phyloP scores from a whole-genome alignment of 768 basidiomycete species.

The Mrakia blollopis region DNA sequence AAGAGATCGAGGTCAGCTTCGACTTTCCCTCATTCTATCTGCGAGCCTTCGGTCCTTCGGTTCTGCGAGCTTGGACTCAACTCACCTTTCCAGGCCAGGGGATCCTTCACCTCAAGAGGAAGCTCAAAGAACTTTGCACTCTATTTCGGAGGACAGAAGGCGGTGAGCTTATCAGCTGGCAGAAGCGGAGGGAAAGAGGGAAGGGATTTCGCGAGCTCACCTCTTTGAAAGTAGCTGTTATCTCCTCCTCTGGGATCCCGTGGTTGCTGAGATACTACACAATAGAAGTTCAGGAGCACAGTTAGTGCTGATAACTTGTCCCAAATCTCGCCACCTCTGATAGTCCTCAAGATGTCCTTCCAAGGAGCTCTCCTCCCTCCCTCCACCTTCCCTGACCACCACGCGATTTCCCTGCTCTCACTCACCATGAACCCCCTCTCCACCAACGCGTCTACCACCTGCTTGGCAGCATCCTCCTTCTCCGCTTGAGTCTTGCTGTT shows the following conservation, averaged over 20 bases:
- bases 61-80: neutral
- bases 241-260: slow-evolving; percentile 58
- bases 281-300: neutral
- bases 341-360: neutral
- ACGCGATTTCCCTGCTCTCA: slow-evolving; percentile 36
- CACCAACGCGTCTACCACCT: slow-evolving; percentile 72
- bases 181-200: slow-evolving; percentile 13
- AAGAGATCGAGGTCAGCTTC: neutral
- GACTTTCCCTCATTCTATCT: neutral
- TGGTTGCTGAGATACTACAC: slow-evolving; percentile 61
- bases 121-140: slow-evolving; percentile 71
- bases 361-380: neutral
- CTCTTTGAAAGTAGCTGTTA: slow-evolving; percentile 62
- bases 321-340: slow-evolving; percentile 43
- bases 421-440: slow-evolving; percentile 42
- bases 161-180: neutral
- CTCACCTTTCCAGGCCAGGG: slow-evolving; percentile 27
- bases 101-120: slow-evolving; percentile 59
- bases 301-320: slow-evolving; percentile 51
- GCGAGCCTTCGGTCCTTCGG: no score
- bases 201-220: slow-evolving; percentile 44
- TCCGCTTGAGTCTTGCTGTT: slow-evolving; percentile 52
- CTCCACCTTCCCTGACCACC: neutral
- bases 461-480: slow-evolving; percentile 59
- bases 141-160: slow-evolving; percentile 45